Conservation (phyloP, 176 grass and related monocot genomes). For the Eleusine coracana region DNA sequence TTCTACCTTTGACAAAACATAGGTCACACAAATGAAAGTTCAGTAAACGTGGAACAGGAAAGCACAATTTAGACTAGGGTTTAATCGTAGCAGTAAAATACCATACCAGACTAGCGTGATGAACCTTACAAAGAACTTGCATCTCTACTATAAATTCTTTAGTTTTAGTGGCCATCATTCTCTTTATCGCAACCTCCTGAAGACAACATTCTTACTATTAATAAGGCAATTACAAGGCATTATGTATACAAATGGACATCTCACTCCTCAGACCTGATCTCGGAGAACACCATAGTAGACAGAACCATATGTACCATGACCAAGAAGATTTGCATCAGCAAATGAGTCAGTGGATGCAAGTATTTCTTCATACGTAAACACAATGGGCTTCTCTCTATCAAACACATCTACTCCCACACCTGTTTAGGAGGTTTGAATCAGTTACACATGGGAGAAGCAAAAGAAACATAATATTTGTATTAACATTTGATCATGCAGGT, state of each 20-base stretch:
- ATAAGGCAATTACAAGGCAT: slow-evolving; percentile 10
- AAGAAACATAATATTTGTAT: not conserved
- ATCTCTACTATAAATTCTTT: slow-evolving; percentile 98
- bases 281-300: slow-evolving; percentile 95
- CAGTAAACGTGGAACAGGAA: slow-evolving; percentile 21
- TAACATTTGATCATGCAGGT: slow-evolving; percentile 4
- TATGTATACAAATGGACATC: slow-evolving; percentile 24
- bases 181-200: slow-evolving; percentile 97
- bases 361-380: slow-evolving; percentile 89
- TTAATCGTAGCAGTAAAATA: slow-evolving; percentile 31
- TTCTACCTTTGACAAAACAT: slow-evolving; percentile 99
- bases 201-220: slow-evolving; percentile 33
- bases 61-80: slow-evolving; percentile 19
- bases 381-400: slow-evolving; percentile 84
- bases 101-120: slow-evolving; percentile 97
- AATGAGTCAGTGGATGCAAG: slow-evolving; percentile 81
- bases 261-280: slow-evolving; percentile 68
- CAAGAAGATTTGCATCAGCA: slow-evolving; percentile 93
- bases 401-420: slow-evolving; percentile 73
- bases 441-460: slow-evolving; percentile 1
- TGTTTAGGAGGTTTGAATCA: slow-evolving; percentile 41
- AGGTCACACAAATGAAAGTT: slow-evolving; percentile 47
- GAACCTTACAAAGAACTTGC: slow-evolving; percentile 98
- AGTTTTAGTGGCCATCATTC: slow-evolving; percentile 98
- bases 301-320: slow-evolving; percentile 96